These are phyloP conservation scores for Diaporthe velutina DNA, from an alignment of 2,329 filamentous ascomycete species.

Conservation along the genomic window DNA sequence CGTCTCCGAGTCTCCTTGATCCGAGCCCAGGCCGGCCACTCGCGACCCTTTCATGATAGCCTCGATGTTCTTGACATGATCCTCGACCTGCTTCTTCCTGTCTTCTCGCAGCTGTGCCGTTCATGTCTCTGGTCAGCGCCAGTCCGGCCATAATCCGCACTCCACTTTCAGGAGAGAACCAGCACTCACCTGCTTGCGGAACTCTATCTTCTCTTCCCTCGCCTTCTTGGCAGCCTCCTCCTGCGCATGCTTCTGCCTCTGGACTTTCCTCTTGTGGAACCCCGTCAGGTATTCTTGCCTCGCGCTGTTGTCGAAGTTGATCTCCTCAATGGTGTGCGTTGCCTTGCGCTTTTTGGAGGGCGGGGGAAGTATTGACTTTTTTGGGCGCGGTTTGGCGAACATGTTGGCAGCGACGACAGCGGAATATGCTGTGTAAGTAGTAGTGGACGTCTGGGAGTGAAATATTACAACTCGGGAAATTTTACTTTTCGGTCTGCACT, in stretches of 20 bases:
- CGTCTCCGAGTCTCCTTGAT: slow-evolving; percentile 50
- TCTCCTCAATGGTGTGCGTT: slow-evolving; percentile 76
- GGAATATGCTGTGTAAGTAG: background rate
- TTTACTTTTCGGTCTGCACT: slow-evolving; percentile 29
- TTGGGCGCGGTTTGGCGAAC: slow-evolving; percentile 71
- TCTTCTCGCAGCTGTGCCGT: slow-evolving; percentile 80
- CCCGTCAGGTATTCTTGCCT: slow-evolving; percentile 92
- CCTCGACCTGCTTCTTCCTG: slow-evolving; percentile 83
- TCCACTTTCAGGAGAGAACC: background rate
- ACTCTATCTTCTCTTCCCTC: slow-evolving; percentile 79
- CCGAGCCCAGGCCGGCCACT: slow-evolving; percentile 58
- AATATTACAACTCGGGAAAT: slow-evolving; percentile 15
- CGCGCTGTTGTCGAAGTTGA: slow-evolving; percentile 84
- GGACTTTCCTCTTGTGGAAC: slow-evolving; percentile 95
- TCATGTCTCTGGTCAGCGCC: background rate
- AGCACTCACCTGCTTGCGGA: slow-evolving; percentile 79
- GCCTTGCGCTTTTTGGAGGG: slow-evolving; percentile 77
- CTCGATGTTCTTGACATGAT: slow-evolving; percentile 84
- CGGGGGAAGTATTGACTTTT: slow-evolving; percentile 69
- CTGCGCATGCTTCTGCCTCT: slow-evolving; percentile 86
- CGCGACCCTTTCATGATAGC: slow-evolving; percentile 74
- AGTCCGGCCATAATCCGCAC: background rate
- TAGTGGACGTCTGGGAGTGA: background rate
- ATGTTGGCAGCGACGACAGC: slow-evolving; percentile 45
- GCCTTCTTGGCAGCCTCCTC: slow-evolving; percentile 83